These are phyloP conservation scores for Penicillium sp. DNA, from an alignment of 2,329 filamentous ascomycete species.

Conservation along the genomic window DNA sequence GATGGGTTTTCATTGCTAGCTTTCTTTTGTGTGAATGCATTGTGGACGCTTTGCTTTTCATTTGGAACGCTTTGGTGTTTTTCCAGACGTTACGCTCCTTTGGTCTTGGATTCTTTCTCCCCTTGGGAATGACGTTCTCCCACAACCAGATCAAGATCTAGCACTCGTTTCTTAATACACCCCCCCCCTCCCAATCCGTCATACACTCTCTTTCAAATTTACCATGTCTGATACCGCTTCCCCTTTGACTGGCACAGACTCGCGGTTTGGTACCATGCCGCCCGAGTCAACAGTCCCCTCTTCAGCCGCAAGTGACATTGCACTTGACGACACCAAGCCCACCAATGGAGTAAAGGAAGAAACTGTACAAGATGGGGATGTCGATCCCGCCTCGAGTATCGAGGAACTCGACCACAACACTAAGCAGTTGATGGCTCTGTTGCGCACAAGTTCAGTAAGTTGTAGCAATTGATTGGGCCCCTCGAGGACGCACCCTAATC, in stretches of 20 bases:
- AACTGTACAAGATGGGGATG: constrained; percentile 24
- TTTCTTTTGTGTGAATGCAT: not conserved
- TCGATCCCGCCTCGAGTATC: constrained; percentile 19
- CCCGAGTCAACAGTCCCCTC: constrained; percentile 34
- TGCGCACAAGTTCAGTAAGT: constrained; percentile 48
- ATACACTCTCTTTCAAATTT: not conserved
- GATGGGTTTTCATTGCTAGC: not conserved
- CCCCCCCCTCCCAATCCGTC: not conserved
- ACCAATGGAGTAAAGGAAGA: constrained; percentile 11
- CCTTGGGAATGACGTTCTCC: not conserved
- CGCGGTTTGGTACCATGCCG: constrained; percentile 23
- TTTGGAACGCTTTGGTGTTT: not conserved
- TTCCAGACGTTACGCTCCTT: not conserved
- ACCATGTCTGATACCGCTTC: constrained; percentile 30
- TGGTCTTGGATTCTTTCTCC: not conserved
- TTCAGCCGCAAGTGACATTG: constrained; percentile 25
- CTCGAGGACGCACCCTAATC: not conserved
- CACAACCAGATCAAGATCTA: not conserved
- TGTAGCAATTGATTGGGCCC: not conserved
- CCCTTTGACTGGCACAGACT: constrained; percentile 26
- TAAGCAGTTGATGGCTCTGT: constrained; percentile 45
- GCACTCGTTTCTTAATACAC: not conserved
- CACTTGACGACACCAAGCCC: constrained; percentile 3
- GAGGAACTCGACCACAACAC: constrained; percentile 47
- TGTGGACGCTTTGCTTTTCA: not conserved